Evolutionary conservation across 805 yeast species (phyloP), one percentile per base, ranked within the genome.

Genomic region (Wickerhamiella siamensis): DNA sequence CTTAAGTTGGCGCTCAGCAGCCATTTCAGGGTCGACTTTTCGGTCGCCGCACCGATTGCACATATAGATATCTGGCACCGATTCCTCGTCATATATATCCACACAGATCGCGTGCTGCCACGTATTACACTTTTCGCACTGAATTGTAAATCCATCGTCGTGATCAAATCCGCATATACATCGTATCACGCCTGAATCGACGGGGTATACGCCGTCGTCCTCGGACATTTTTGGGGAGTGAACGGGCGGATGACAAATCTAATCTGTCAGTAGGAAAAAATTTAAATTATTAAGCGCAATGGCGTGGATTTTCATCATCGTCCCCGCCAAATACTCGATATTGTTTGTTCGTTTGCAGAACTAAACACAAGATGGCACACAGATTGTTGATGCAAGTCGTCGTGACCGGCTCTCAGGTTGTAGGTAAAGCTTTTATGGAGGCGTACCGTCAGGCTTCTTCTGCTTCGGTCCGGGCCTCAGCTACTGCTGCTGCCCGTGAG

Each of bases 71-170:
- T 84, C 95, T 0, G 95, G 95, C 0, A 77, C 93, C 39, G 80
- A 77, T 32, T 74, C 79, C 44, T 72, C 74, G 36, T 77, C 72
- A 36, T 67, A 67, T 43, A 82, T 83, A 5, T 79, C 80, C 73
- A 84, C 83, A 60, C 97, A 87, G n/a, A 74, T 67, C 21, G 91
- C 86, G 62, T 87, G 97, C 57, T 87, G 95, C 96, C 96, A 87
- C 47, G 94, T 74, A 59, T 73, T 78, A 59, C 97, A 87, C 27
- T 74, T 70, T 57, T 86, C 95, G 63, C 97, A 87, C 59, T 88
- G 95, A 45, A 87, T 81, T 1, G 96, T 87, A 59, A 83, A 83
- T 0, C 95, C 95, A 58, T 87, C 97, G 60, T 88, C 96, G 47
- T 87, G 94, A 46, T 77, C 83, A 51, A 69, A 77, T 1, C 77